Percentiles rank a stretch among this genome's conserved stretches.
These are phyloP conservation scores for Aspergillus melleus DNA, from an alignment of 2,329 filamentous ascomycete species.

Conservation along the genomic window DNA sequence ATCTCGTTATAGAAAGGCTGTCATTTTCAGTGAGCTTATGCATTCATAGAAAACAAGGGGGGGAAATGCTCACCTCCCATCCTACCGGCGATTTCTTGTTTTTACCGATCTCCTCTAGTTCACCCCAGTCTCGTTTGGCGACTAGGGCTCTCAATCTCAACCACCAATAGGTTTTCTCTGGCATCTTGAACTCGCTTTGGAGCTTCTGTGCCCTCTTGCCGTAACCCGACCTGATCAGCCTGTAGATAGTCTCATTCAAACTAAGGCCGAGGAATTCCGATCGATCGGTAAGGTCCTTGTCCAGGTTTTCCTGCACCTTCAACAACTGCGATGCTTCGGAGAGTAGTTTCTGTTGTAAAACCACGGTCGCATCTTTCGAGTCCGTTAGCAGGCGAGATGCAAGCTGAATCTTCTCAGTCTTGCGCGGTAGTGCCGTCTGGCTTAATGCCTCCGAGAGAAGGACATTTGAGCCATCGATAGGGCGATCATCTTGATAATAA, in stretches of 20 bases:
- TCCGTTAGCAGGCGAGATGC: conserved; percentile 81
- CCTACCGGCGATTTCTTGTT: conserved; percentile 85
- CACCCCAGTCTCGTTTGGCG: conserved; percentile 85
- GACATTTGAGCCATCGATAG: conserved; percentile 82
- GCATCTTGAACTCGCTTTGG: conserved; percentile 87
- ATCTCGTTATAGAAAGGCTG: conserved; percentile 90
- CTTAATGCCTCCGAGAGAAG: conserved; percentile 80
- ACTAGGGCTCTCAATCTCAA: conserved; percentile 81
- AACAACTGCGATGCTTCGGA: conserved; percentile 79
- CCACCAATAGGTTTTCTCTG: conserved; percentile 91
- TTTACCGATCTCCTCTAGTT: conserved; percentile 79
- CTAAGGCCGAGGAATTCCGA: conserved; percentile 74
- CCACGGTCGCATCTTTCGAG: conserved; percentile 68
- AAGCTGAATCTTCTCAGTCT: conserved; percentile 83
- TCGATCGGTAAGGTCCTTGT: conserved; percentile 71
- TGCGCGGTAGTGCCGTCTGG: conserved; percentile 67
- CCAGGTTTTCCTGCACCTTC: conserved; percentile 81
- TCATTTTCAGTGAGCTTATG: conserved; percentile 30
- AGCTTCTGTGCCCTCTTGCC: conserved; percentile 83
- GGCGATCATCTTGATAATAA: conserved; percentile 94
- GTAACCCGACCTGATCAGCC: conserved; percentile 79
- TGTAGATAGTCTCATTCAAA: conserved; percentile 89
- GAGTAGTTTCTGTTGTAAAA: conserved; percentile 70
- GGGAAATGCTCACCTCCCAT: conserved; percentile 72
- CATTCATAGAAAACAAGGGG: conserved; percentile 13